Percentiles rank a stretch among this genome's conserved stretches.
Conservation (phyloP, 1,284 basidiomycete species). For the Schizopora paradoxa region DNA sequence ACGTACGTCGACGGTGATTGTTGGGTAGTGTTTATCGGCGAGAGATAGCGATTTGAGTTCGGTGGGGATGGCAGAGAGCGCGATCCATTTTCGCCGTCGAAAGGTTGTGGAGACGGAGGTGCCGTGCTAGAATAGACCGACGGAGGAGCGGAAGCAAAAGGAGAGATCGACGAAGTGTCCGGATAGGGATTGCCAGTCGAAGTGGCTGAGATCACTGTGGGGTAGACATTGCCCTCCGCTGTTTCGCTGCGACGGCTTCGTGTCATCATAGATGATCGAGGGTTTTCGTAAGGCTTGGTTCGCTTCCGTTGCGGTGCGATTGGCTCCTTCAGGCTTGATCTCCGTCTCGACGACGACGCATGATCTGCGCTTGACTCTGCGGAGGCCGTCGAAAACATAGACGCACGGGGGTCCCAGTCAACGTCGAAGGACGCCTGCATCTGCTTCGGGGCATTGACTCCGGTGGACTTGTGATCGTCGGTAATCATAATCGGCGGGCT, state of each 20-base stretch:
- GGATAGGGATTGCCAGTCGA: neutral
- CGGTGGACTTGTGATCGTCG: slow-evolving; percentile 92
- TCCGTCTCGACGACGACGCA: slow-evolving; percentile 37
- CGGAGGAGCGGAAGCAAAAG: slow-evolving; percentile 7
- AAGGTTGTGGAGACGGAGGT: slow-evolving; percentile 4
- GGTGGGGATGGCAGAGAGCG: slow-evolving; percentile 11
- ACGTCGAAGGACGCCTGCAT: slow-evolving; percentile 22
- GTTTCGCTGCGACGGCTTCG: slow-evolving; percentile 1
- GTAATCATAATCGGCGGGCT: slow-evolving; percentile 98
- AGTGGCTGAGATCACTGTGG: slow-evolving; percentile 1
- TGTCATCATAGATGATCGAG: neutral
- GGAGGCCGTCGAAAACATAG: slow-evolving; percentile 23
- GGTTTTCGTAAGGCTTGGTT: slow-evolving; percentile 53
- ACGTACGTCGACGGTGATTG: slow-evolving; percentile 7
- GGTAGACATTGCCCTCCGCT: slow-evolving; percentile 4
- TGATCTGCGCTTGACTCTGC: too few species aligned
- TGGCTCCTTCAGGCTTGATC: slow-evolving; percentile 25
- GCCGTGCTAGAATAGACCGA: slow-evolving; percentile 8
- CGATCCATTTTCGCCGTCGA: slow-evolving; percentile 3
- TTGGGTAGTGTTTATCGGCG: too few species aligned
- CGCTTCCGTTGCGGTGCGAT: slow-evolving; percentile 35
- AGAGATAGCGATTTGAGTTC: slow-evolving; percentile 10
- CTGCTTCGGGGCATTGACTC: slow-evolving; percentile 28
- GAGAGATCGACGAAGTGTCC: slow-evolving; percentile 4
- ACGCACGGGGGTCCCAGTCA: slow-evolving; percentile 19